Evolutionary conservation across 495 filamentous ascomycete genomes (phyloP).

Genomic region (Pseudomonodictys pantanalensis): DNA sequence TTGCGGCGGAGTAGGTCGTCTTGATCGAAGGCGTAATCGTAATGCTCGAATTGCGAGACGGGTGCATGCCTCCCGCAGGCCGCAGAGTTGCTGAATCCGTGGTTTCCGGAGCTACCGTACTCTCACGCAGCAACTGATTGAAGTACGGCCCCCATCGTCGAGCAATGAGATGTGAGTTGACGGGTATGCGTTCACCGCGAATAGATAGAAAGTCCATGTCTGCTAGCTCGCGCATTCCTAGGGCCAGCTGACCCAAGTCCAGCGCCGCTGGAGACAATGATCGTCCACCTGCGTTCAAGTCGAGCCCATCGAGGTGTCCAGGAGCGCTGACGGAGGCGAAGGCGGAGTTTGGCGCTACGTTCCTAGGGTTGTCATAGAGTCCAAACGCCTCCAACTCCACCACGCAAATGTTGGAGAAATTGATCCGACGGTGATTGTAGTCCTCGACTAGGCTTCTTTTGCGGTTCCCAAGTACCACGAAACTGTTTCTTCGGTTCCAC

Average conservation of each 20-base stretch:
- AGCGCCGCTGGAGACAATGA: slow-evolving; percentile 67
- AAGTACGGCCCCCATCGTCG: slow-evolving; percentile 94
- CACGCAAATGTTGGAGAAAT: slow-evolving; percentile 93
- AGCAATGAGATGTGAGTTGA: slow-evolving; percentile 84
- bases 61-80: slow-evolving; percentile 38
- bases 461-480: slow-evolving; percentile 90
- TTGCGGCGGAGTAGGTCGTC: slow-evolving; percentile 59
- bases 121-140: slow-evolving; percentile 80
- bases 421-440: slow-evolving; percentile 96
- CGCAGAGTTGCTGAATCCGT: slow-evolving; percentile 56
- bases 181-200: slow-evolving; percentile 83
- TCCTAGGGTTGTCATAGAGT: slow-evolving; percentile 88
- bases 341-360: slow-evolving; percentile 69
- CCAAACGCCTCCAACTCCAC: slow-evolving; percentile 97
- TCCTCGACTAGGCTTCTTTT: slow-evolving; percentile 94
- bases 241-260: slow-evolving; percentile 77
- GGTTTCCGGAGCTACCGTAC: slow-evolving; percentile 55
- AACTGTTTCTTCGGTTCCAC: slow-evolving; percentile 88
- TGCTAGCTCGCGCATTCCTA: slow-evolving; percentile 77
- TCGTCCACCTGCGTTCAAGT: slow-evolving; percentile 62
- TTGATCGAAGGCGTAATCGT: slow-evolving; percentile 77
- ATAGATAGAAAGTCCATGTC: slow-evolving; percentile 96
- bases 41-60: slow-evolving; percentile 70
- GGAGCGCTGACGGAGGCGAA: slow-evolving; percentile 79
- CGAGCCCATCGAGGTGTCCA: slow-evolving; percentile 2